Evolutionary conservation across 2,329 filamentous ascomycete genomes (phyloP).

Genomic region (Endothia cerciana): DNA sequence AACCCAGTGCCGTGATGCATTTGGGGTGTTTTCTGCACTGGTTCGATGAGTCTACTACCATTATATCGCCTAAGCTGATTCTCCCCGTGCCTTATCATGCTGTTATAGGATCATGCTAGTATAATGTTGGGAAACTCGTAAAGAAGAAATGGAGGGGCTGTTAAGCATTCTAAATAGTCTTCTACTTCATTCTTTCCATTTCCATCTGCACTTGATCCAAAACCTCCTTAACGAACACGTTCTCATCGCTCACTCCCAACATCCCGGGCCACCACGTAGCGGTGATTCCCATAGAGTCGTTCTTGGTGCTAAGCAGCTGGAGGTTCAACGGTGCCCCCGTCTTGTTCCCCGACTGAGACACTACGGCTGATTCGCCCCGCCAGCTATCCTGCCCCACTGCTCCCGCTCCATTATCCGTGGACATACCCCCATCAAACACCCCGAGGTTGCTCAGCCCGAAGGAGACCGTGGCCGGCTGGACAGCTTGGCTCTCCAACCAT

Average conservation of each 20-base stretch:
- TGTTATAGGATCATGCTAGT: too few relatives aligned
- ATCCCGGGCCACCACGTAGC: background rate
- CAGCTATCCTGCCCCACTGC: background rate
- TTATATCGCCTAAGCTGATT: too few relatives aligned
- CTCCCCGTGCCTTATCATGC: too few relatives aligned
- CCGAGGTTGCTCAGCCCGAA: background rate
- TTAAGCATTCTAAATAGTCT: too few relatives aligned
- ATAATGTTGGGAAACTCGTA: too few relatives aligned
- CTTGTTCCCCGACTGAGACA: background rate
- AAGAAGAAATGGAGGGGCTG: too few relatives aligned
- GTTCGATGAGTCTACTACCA: too few relatives aligned
- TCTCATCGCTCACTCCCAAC: background rate
- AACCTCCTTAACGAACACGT: background rate
- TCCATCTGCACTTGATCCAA: background rate
- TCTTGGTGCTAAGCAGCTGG: background rate
- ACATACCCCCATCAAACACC: background rate
- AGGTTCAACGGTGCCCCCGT: background rate
- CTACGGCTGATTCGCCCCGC: background rate
- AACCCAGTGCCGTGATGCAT: too few relatives aligned
- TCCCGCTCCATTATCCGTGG: background rate
- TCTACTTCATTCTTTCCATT: background rate
- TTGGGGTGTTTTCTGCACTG: too few relatives aligned
- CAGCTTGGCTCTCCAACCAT: background rate
- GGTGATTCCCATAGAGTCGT: background rate
- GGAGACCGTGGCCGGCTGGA: background rate